phyloP scores from a whole-genome alignment of 441 rosid species.

The Melastoma candidum region DNA sequence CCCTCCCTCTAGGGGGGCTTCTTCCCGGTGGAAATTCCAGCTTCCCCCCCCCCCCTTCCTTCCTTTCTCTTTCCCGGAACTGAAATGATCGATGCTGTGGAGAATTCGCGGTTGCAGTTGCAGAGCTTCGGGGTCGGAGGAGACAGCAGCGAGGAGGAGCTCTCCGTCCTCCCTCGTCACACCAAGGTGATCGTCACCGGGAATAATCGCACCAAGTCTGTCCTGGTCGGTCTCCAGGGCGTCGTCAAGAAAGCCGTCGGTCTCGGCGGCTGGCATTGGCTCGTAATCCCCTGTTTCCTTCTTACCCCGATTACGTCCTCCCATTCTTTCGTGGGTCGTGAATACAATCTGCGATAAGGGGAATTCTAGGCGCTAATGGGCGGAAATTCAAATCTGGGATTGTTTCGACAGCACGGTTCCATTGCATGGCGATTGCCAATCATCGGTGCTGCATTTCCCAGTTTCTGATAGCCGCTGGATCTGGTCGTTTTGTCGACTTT shows the following conservation, averaged over 20 bases:
- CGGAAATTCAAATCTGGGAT: too few relatives aligned
- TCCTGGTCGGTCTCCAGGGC: conserved; percentile 90
- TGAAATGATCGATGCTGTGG: conserved; percentile 55
- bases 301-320: not conserved
- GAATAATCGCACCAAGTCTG: conserved; percentile 91
- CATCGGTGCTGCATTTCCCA: too few relatives aligned
- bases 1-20: too few relatives aligned
- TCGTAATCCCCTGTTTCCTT: conserved; percentile 27
- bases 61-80: too few relatives aligned
- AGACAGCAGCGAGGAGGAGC: conserved; percentile 86
- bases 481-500: too few relatives aligned
- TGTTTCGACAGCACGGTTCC: too few relatives aligned
- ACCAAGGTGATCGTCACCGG: conserved; percentile 96
- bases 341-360: too few relatives aligned
- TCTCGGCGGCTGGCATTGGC: conserved; percentile 98
- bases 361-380: too few relatives aligned
- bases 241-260: conserved; percentile 97
- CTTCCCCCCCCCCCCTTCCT: too few relatives aligned
- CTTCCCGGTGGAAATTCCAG: too few relatives aligned
- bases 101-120: conserved; percentile 42
- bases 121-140: conserved; percentile 43
- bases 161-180: conserved; percentile 85
- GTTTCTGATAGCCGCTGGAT: too few relatives aligned
- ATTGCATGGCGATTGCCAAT: too few relatives aligned
- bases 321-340: not conserved